Evolutionary conservation across 495 filamentous ascomycete species (phyloP).

Genomic region (Peziza echinospora): DNA sequence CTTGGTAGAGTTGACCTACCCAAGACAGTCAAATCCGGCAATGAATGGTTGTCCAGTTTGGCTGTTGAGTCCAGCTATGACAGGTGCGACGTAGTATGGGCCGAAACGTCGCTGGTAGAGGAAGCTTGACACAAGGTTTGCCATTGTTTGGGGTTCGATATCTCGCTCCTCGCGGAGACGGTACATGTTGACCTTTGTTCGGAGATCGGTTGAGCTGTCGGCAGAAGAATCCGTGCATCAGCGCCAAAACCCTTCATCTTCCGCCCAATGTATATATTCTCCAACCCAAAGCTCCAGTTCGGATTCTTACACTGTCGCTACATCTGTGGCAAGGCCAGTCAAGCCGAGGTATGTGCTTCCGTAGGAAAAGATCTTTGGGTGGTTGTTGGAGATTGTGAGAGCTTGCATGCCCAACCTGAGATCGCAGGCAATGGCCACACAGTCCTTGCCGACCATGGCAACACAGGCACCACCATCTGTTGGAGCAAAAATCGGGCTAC

Average conservation of each 20-base stretch:
- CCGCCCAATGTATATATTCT: neutral
- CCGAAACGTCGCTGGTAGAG: conserved; percentile 93
- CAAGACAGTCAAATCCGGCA: conserved; percentile 97
- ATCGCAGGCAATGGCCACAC: conserved; percentile 97
- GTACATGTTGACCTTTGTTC: conserved; percentile 99
- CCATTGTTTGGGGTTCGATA: conserved; percentile 83
- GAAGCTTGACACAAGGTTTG: conserved; percentile 74
- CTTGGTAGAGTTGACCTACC: no score
- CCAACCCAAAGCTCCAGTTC: no score
- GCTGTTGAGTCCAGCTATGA: conserved; percentile 80
- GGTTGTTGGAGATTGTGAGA: conserved; percentile 96
- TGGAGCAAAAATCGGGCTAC: no score
- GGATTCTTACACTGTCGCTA: conserved; percentile 48
- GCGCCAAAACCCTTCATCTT: no score
- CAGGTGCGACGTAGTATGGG: conserved; percentile 84
- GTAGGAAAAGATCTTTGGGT: conserved; percentile 98
- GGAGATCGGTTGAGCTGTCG: conserved; percentile 31
- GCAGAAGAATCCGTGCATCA: no score
- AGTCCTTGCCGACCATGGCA: conserved; percentile 92
- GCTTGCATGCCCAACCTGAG: conserved; percentile 92
- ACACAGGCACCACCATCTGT: conserved; percentile 1
- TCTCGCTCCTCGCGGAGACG: conserved; percentile 89
- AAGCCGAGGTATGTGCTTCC: conserved; percentile 91
- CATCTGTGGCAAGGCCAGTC: conserved; percentile 89
- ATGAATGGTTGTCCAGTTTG: conserved; percentile 89